These are phyloP conservation scores for Telfairia occidentalis DNA, from an alignment of 331 rosid genomes.

Conservation along the genomic window DNA sequence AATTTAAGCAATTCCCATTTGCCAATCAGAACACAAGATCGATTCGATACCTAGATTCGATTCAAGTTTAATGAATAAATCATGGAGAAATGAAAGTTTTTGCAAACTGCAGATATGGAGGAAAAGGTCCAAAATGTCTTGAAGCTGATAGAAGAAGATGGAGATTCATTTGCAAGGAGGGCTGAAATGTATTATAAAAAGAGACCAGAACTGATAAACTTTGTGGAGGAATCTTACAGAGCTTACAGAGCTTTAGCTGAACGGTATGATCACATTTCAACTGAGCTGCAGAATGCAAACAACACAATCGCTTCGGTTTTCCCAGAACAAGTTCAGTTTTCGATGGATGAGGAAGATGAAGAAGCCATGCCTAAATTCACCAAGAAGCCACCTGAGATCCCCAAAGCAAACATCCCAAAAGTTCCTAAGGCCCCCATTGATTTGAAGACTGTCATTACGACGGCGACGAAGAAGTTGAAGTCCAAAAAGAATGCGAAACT, in stretches of 20 bases:
- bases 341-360: slow-evolving; percentile 85
- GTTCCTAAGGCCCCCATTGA: slow-evolving; percentile 66
- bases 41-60: not conserved
- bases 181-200: slow-evolving; percentile 95
- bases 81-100: not conserved
- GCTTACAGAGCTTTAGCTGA: slow-evolving; percentile 90
- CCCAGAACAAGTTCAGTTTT: slow-evolving; percentile 78
- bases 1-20: not conserved
- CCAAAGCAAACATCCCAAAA: slow-evolving; percentile 35
- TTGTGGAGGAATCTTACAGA: slow-evolving; percentile 74
- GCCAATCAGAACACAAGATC: not conserved
- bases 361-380: slow-evolving; percentile 25
- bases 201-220: slow-evolving; percentile 78
- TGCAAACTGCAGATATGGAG: slow-evolving; percentile 68
- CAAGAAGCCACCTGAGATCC: slow-evolving; percentile 30
- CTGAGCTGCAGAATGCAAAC: slow-evolving; percentile 93
- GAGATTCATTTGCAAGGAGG: slow-evolving; percentile 94
- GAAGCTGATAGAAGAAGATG: slow-evolving; percentile 65
- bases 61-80: not conserved
- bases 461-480: slow-evolving; percentile 34
- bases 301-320: slow-evolving; percentile 75
- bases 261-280: slow-evolving; percentile 87
- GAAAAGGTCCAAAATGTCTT: slow-evolving; percentile 55
- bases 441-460: slow-evolving; percentile 30
- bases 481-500: slow-evolving; percentile 22